These are phyloP conservation scores for Gossypium davidsonii DNA, from an alignment of 441 rosid species.

Conservation along the genomic window DNA sequence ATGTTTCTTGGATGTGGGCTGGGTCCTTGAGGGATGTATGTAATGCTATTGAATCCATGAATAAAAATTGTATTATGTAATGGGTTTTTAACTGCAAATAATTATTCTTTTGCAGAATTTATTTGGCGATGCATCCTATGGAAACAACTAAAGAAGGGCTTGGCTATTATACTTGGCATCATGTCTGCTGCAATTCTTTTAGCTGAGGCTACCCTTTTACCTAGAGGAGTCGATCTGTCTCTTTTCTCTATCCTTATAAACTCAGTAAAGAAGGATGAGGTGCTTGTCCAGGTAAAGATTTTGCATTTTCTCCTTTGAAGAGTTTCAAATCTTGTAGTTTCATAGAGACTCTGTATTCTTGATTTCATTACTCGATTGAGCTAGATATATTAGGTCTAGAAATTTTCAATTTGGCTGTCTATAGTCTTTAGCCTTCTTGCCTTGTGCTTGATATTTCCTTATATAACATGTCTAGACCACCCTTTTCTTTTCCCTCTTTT, in stretches of 20 bases:
- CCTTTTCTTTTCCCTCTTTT: constrained; percentile 1
- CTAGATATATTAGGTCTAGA: not conserved
- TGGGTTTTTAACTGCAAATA: constrained; percentile 4
- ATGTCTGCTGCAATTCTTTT: constrained; percentile 97
- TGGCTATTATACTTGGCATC: constrained; percentile 64
- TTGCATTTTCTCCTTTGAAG: not conserved
- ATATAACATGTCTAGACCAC: not conserved
- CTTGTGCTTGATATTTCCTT: not conserved
- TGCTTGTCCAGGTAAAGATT: constrained; percentile 64
- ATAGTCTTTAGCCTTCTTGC: not conserved
- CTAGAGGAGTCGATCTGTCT: constrained; percentile 68
- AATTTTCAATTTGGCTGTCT: not conserved
- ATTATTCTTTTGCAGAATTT: constrained; percentile 56
- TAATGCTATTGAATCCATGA: not conserved
- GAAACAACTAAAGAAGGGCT: constrained; percentile 58
- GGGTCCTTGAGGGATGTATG: not conserved
- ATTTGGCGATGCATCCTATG: constrained; percentile 76
- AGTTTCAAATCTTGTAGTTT: not conserved
- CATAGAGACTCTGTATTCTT: not conserved
- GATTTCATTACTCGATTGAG: not conserved
- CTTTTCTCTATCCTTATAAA: constrained; percentile 88
- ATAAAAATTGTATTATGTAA: not conserved
- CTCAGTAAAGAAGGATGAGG: constrained; percentile 68
- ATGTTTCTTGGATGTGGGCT: not conserved
- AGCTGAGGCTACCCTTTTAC: constrained; percentile 92